Conservation (phyloP, 2,329 filamentous ascomycete genomes). For the Monosporascus sp. region DNA sequence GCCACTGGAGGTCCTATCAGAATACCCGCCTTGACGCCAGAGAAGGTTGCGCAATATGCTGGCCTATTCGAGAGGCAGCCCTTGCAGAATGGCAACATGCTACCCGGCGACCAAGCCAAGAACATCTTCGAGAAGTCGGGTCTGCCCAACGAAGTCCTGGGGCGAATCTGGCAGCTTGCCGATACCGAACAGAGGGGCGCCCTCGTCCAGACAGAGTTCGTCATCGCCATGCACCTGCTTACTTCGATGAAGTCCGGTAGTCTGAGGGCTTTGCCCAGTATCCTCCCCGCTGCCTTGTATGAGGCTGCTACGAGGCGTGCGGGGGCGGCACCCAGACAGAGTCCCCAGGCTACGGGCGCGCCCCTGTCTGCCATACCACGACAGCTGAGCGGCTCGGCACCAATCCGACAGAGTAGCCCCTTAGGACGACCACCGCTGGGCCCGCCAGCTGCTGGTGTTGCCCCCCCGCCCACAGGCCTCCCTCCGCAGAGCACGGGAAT, state of each 20-base stretch:
- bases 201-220: conserved; percentile 83
- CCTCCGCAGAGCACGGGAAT: conserved; percentile 1
- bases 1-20: conserved; percentile 66
- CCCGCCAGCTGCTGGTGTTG: conserved; percentile 34
- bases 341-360: conserved; percentile 45
- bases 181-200: conserved; percentile 90
- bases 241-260: conserved; percentile 83
- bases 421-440: conserved; percentile 45
- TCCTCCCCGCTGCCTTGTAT: conserved; percentile 79
- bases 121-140: conserved; percentile 92
- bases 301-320: conserved; percentile 77
- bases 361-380: conserved; percentile 68
- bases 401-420: conserved; percentile 58
- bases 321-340: conserved; percentile 43
- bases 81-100: conserved; percentile 62
- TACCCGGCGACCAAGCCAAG: conserved; percentile 83
- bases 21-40: conserved; percentile 80
- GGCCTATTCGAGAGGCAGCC: conserved; percentile 87
- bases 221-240: conserved; percentile 96
- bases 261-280: conserved; percentile 71
- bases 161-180: conserved; percentile 92
- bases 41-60: conserved; percentile 85
- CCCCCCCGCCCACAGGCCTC: conserved; percentile 8
- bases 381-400: conserved; percentile 69
- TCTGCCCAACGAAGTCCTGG: conserved; percentile 81